Base-by-base conservation (phyloP, 768 basidiomycete species). In the Boletus rex-veris region DNA sequence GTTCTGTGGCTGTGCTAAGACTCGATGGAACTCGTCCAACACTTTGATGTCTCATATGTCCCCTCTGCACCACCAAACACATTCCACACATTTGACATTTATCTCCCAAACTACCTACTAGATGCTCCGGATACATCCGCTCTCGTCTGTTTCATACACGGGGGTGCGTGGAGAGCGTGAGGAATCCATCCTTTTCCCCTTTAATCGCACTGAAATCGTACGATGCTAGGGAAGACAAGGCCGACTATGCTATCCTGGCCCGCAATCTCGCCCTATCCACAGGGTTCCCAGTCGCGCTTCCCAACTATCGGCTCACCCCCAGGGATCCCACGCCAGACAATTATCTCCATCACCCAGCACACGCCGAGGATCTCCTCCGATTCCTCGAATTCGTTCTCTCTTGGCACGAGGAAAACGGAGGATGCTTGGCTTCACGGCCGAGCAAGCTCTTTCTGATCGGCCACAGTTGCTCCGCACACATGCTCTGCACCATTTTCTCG, bases 391-490 rank as follows among this genome's bases (percentile, higher is more conserved):
- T 83, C 64, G 62, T 92, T 53, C 58, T 70, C 46, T 57, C 64
- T 3, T 85, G 83, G 81, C 15, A 59, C 47, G 37, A 42, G 18
- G 58, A 7, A 31, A 58, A 58, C 10, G 54, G 50, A 5, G 53
- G 59, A 24, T 57, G 50, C 24, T 45, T 60, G 35, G 66, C 62
- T 31, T 78, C 77, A 49, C 75, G 80, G 62, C 68, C 75, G 3
- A 55, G 61, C 28, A 66, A 51, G 21, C 64, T 92, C 41, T 78
- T 80, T 69, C 74, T 90, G 40, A 73, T 90, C 24, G 90, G 89
- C 12, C 91, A 92, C 69, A 90, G 88, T 69, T 90, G 88, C 71
- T 77, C 85, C 55, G 88, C 90, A 2, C 91, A 93, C 68, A 92
- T 92, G 77, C 72, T 92, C 11, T 70, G 80, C 39, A 80, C 84